Conservation (phyloP, 2,329 filamentous ascomycete species). For the Aspergillus pseudoviridinutans region DNA sequence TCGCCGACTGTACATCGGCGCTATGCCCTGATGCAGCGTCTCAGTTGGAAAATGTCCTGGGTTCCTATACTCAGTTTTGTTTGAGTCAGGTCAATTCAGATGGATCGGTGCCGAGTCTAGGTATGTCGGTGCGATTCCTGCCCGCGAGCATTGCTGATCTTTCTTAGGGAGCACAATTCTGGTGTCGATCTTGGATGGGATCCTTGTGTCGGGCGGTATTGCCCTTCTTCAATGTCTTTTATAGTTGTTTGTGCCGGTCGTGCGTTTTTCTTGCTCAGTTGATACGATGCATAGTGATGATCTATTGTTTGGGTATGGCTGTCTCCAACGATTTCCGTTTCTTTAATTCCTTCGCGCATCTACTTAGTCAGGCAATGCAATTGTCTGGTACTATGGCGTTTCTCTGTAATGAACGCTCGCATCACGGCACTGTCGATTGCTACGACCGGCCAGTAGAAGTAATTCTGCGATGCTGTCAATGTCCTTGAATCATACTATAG, state of each 20-base stretch:
- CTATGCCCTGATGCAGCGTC: not conserved
- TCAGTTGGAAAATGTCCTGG: not conserved
- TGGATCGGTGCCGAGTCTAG: not conserved
- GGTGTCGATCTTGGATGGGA: not conserved
- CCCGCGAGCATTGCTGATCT: not conserved
- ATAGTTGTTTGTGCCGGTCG: not conserved
- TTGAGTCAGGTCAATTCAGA: not conserved
- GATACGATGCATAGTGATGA: not conserved
- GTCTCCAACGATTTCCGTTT: no score
- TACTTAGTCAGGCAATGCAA: not conserved
- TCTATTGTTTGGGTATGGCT: not conserved
- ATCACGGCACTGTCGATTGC: not conserved
- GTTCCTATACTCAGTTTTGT: not conserved
- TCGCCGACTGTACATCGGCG: not conserved
- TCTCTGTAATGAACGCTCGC: no score
- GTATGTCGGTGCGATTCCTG: not conserved
- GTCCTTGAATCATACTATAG: no score
- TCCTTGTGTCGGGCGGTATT: not conserved
- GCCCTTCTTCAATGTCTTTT: not conserved
- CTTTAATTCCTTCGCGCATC: not conserved
- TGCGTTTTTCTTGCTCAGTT: not conserved
- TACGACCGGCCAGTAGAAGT: no score
- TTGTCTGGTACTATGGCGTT: no score
- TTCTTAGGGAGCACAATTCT: not conserved
- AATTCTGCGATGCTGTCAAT: no score